Conservation (phyloP, 805 yeast genomes). For the Sugiyamaella valdiviana region DNA sequence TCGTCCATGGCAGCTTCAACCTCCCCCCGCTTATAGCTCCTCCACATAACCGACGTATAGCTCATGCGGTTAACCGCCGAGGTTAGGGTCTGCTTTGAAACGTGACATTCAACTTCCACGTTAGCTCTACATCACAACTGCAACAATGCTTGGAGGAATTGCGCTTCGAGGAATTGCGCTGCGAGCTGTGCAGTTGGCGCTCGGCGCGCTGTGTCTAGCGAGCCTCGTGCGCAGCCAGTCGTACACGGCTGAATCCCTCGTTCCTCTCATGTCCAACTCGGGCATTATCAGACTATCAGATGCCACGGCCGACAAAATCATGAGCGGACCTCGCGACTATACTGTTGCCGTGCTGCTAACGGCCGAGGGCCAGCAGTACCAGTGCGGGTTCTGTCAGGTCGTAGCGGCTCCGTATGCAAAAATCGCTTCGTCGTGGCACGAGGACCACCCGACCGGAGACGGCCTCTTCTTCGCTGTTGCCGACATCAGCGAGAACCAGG, state of each 20-base stretch:
- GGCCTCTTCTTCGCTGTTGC: conserved; percentile 66
- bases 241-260: not conserved
- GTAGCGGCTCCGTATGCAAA: conserved; percentile 58
- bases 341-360: conserved; percentile 63
- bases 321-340: conserved; percentile 63
- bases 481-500: conserved; percentile 57
- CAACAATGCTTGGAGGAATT: not conserved
- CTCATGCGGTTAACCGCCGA: too few species aligned
- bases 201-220: not conserved
- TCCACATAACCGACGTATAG: too few species aligned
- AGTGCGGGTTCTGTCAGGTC: conserved; percentile 68
- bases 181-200: not conserved
- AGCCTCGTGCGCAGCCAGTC: not conserved
- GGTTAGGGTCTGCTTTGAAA: too few species aligned
- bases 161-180: too few species aligned
- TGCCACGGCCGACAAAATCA: conserved; percentile 47
- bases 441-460: conserved; percentile 48
- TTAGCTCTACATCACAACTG: too few species aligned
- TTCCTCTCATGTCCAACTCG: not conserved
- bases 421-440: conserved; percentile 58
- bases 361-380: conserved; percentile 65
- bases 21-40: too few species aligned
- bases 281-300: conserved; percentile 50
- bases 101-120: too few species aligned
- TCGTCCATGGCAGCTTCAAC: too few species aligned